These are phyloP conservation scores for Elsinoe australis DNA, from an alignment of 2,329 filamentous ascomycete genomes.

Conservation along the genomic window DNA sequence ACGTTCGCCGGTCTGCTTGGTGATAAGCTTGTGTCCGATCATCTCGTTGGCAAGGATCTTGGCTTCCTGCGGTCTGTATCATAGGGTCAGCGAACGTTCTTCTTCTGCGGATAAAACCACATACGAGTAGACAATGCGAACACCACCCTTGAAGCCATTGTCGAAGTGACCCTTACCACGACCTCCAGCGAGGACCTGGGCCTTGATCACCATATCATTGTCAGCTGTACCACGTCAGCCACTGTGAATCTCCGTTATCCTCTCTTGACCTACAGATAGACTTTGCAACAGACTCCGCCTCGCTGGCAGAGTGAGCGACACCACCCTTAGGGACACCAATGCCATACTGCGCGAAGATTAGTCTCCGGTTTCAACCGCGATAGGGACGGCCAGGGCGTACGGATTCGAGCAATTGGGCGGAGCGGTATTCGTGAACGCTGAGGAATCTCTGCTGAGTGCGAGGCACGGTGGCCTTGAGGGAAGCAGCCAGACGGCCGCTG, in stretches of 20 bases:
- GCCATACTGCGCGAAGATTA: constrained; percentile 61
- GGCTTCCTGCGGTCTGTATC: constrained; percentile 67
- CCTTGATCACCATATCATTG: constrained; percentile 99
- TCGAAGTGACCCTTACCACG: constrained; percentile 97
- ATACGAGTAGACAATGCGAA: constrained; percentile 94
- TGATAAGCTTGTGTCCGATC: constrained; percentile 99
- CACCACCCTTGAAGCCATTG: constrained; percentile 97
- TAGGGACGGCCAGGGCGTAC: constrained; percentile 34
- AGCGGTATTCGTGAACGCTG: constrained; percentile 97
- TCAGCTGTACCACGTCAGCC: constrained; percentile 44
- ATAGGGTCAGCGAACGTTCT: constrained; percentile 22
- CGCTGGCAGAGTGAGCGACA: constrained; percentile 72
- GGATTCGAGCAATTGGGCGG: constrained; percentile 75
- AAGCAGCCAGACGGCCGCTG: constrained; percentile 71
- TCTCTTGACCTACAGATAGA: constrained; percentile 57
- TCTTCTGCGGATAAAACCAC: too few relatives aligned
- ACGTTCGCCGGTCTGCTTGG: constrained; percentile 93
- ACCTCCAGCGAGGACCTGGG: constrained; percentile 94
- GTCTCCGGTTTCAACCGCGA: constrained; percentile 25
- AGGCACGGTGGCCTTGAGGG: constrained; percentile 57
- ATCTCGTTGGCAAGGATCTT: constrained; percentile 98
- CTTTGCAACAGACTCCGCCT: constrained; percentile 88
- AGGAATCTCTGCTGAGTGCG: constrained; percentile 76
- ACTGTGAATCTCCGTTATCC: constrained; percentile 3
- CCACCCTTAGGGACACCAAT: constrained; percentile 85